Evolutionary conservation across 257 asterid genomes (phyloP).

Genomic region (Solanum gracilifrons): DNA sequence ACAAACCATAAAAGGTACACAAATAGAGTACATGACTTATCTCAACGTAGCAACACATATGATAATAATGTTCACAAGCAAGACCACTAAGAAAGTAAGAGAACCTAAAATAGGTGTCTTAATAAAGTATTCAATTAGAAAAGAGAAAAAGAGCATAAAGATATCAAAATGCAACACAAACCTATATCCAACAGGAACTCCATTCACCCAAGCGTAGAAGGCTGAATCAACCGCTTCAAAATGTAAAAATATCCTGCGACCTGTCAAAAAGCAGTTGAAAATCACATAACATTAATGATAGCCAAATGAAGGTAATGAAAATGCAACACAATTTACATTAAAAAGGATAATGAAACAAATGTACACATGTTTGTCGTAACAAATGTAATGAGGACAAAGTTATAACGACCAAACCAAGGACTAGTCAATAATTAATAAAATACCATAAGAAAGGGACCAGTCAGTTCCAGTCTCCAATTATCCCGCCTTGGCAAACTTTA

Average conservation of each 20-base stretch:
- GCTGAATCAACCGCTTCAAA: constrained; percentile 99
- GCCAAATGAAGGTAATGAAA: background rate
- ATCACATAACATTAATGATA: constrained; percentile 6
- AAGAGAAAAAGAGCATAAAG: background rate
- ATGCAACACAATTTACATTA: background rate
- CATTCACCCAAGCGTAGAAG: constrained; percentile 89
- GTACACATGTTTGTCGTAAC: background rate
- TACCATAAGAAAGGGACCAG: background rate
- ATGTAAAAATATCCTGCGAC: constrained; percentile 80
- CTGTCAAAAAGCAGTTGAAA: constrained; percentile 33
- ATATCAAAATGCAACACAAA: constrained; percentile 14
- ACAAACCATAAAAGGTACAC: background rate
- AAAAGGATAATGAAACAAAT: background rate
- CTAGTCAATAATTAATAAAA: background rate
- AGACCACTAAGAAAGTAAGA: background rate
- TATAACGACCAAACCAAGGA: background rate
- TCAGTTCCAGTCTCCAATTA: background rate
- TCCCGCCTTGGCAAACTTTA: background rate
- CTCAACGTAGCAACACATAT: background rate
- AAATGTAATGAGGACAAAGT: background rate
- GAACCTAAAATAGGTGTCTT: background rate
- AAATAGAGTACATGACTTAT: background rate
- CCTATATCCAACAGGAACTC: constrained; percentile 89
- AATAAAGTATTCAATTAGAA: background rate
- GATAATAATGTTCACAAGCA: background rate